Evolutionary conservation across 257 asterid genomes (phyloP).

Genomic region (Voacanga thouarsii): DNA sequence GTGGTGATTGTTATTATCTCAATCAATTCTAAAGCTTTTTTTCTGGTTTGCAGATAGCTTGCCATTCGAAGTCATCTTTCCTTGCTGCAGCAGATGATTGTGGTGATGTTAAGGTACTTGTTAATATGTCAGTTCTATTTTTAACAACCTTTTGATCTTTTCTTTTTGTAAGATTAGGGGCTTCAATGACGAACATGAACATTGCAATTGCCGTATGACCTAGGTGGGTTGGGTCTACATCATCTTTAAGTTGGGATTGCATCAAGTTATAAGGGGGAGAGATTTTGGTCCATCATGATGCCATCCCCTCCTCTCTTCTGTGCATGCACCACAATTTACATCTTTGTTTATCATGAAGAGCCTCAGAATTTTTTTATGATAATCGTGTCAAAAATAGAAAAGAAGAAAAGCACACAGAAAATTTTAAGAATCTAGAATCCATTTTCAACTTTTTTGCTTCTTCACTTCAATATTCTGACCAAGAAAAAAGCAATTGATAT

Average conservation of each 20-base stretch:
- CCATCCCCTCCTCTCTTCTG: too few relatives aligned
- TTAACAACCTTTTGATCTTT: not conserved
- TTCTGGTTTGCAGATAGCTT: conserved; percentile 52
- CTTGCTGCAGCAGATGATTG: conserved; percentile 94
- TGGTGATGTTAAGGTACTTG: conserved; percentile 88
- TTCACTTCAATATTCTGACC: not conserved
- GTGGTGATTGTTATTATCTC: not conserved
- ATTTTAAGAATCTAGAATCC: not conserved
- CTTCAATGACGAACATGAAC: not conserved
- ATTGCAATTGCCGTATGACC: not conserved
- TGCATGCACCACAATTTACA: not conserved
- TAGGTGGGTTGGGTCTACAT: not conserved
- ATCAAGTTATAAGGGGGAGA: not conserved
- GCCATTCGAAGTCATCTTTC: conserved; percentile 76
- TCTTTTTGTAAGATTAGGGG: not conserved
- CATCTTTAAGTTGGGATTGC: not conserved
- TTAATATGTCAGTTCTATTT: conserved; percentile 5
- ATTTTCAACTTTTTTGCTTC: not conserved
- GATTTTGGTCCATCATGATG: not conserved
- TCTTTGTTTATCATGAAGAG: not conserved
- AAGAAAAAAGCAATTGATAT: not conserved
- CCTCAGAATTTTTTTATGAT: not conserved
- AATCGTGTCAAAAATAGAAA: not conserved
- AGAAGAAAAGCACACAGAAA: not conserved
- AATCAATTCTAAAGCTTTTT: conserved; percentile 6